Base-by-base conservation (phyloP, 2,329 filamentous ascomycete species). In the Clathrospora elynae region DNA sequence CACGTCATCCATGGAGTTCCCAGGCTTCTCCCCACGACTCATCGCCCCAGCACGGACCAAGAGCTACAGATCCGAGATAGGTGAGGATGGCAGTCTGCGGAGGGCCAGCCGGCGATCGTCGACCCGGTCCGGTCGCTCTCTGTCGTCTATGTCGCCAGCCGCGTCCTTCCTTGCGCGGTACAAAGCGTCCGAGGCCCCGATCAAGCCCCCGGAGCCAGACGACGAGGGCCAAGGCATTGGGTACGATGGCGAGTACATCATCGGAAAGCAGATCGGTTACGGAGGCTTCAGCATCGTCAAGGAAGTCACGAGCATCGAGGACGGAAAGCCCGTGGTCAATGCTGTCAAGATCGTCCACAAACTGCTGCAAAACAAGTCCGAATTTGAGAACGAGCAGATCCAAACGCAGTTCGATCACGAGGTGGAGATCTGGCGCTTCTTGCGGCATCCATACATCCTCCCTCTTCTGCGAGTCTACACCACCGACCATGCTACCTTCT, bases 311-410 rank as follows among this genome's bases (percentile, higher is more conserved):
- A 85, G 82, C 40, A 78, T 86, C 31, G 77, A 81, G 35, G 55
- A 72, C 22, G 78, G 77, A 20, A 70, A 75, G 35, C 77, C 78
- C 25, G 72, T 77, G 28, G 75, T 78, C n/a, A 77, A 78, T 38
- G 84, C 84, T 2, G 84, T 87, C 49, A 87, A 87, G 62, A 84
- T 87, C 53, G 82, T 87, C 12, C 81, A 78, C 49, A 85, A 84
- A 59, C 73, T 78, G 35, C 72, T 83, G 14, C 64, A 70, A 8
- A 75, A 78, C 39, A 78, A 77, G 51, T 75, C 73, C 18, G 83
- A 86, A 49, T 67, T 71, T 12, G 81, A 85, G 53, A 86, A 86
- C 50, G 84, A 87, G 26, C 77, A 79, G 50, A 76, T 82, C 9
- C 84, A 86, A 60, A 80, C 82, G 8, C 80, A 85, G 51, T 84